A percentile compares a stretch with the other conserved stretches of the same genome.
phyloP scores from a whole-genome alignment of 768 basidiomycete genomes.

The Xanthoconium purpureum region DNA sequence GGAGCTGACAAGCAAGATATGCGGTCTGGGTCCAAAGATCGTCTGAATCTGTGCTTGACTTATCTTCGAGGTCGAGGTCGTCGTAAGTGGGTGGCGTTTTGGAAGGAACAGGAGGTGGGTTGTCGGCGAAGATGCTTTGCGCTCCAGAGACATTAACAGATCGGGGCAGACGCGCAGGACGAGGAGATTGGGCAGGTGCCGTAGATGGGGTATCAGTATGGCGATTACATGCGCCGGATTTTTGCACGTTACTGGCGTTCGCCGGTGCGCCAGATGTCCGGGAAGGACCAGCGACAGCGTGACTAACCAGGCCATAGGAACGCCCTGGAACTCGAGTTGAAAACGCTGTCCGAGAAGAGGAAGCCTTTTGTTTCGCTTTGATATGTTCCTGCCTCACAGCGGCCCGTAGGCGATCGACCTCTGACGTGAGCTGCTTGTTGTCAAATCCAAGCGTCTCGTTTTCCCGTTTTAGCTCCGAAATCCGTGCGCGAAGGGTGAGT shows the following conservation, averaged over 20 bases:
- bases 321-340: background rate
- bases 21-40: slow-evolving; percentile 1
- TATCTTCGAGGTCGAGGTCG: slow-evolving; percentile 8
- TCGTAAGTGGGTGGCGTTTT: slow-evolving; percentile 6
- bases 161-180: background rate
- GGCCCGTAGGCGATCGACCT: slow-evolving; percentile 18
- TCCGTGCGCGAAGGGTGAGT: slow-evolving; percentile 40
- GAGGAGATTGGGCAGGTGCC: background rate
- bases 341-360: background rate
- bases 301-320: slow-evolving; percentile 10
- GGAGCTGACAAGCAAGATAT: slow-evolving; percentile 30
- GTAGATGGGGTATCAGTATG: background rate
- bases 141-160: slow-evolving; percentile 5
- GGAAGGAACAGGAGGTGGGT: slow-evolving; percentile 23
- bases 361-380: background rate
- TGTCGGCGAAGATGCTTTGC: slow-evolving; percentile 26
- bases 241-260: background rate
- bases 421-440: slow-evolving; percentile 27
- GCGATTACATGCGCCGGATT: background rate
- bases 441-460: slow-evolving; percentile 27
- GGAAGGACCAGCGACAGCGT: slow-evolving; percentile 27
- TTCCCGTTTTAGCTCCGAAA: slow-evolving; percentile 36
- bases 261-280: background rate
- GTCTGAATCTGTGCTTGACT: background rate
- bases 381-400: slow-evolving; percentile 14